phyloP scores from a whole-genome alignment of 78 protist genomes.

The Mastigamoeba balamuthi region DNA sequence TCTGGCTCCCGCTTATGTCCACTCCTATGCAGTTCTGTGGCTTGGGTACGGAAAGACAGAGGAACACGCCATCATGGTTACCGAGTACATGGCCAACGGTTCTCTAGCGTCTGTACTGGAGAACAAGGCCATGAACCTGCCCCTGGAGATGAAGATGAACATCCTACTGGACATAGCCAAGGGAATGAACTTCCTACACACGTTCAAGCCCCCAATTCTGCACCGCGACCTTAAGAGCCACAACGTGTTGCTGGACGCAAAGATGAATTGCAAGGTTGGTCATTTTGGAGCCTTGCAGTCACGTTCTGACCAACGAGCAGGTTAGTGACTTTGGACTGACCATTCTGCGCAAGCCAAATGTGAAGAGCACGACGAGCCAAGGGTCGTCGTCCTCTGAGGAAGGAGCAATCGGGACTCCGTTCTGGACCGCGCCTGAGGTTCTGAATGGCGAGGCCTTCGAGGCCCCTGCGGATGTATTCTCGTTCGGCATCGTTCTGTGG shows the following conservation, averaged over 20 bases:
- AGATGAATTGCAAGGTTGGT: neutral
- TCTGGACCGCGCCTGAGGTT: conserved; percentile 49
- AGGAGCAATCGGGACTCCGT: neutral
- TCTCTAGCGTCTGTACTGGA: neutral
- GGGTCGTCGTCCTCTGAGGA: neutral
- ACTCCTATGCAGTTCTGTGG: neutral
- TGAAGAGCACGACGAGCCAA: neutral
- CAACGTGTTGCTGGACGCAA: neutral
- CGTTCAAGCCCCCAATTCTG: neutral
- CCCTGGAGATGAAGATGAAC: neutral
- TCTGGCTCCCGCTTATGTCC: no score
- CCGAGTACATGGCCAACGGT: neutral
- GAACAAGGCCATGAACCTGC: neutral
- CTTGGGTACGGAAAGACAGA: neutral
- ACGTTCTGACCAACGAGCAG: neutral
- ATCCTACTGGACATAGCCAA: neutral
- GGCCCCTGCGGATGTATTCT: conserved; percentile 14
- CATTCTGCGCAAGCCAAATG: neutral
- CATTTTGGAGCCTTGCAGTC: neutral
- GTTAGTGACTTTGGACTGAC: neutral
- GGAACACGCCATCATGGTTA: neutral
- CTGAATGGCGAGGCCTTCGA: conserved; percentile 2
- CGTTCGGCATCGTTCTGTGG: conserved; percentile 31
- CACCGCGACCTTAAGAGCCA: neutral
- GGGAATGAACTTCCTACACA: neutral